Base-by-base conservation (phyloP, 2,329 filamentous ascomycete genomes). In the Chrysoporthe austroafricana region DNA sequence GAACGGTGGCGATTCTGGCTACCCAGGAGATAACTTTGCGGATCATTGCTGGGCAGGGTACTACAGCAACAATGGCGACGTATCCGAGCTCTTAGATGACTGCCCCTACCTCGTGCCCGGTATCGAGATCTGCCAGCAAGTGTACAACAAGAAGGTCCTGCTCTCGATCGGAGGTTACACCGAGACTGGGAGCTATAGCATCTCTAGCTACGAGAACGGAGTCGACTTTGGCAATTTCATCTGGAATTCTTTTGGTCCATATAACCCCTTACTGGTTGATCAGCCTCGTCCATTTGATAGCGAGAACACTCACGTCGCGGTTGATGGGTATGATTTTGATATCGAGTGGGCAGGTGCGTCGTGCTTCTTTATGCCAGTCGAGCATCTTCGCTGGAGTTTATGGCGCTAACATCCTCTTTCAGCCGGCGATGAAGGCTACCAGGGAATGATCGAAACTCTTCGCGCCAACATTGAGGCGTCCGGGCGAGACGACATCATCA, bases 81-180 rank as follows among this genome's bases (percentile, higher is more conserved):
- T 71, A 32, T 78, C 79, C 13, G 68, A 71, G 39, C 76, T 81
- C 42, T 74, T 79, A 0, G 72, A 66, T 46, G 66, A 72, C 21
- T 81, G 79, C 70, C 75, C 73, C 18, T 68, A 68, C 61, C 76
- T 81, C 62, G 74, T 74, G 18, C 71, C 72, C 21, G 79, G 79
- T 46, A 76, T 80, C 64, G 70, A 75, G 57, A 73, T 80, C 39
- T 91, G 88, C 76, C 87, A 90, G 74, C 70, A 75, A 4, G 77
- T 84, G 66, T 66, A 68, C 46, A 84, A 84, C 66, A 90, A 90
- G 78, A 90, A 88, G 70, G 84, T 91, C 63, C 77, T 90, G 54
- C 80, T 91, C 36, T 90, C 88, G 14, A 83, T 91, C 59, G 89
- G 89, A 57, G 88, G 89, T 52, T 84, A 70, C 60, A 68, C 67